phyloP scores from a whole-genome alignment of 441 rosid species.

The Sinapis alba region DNA sequence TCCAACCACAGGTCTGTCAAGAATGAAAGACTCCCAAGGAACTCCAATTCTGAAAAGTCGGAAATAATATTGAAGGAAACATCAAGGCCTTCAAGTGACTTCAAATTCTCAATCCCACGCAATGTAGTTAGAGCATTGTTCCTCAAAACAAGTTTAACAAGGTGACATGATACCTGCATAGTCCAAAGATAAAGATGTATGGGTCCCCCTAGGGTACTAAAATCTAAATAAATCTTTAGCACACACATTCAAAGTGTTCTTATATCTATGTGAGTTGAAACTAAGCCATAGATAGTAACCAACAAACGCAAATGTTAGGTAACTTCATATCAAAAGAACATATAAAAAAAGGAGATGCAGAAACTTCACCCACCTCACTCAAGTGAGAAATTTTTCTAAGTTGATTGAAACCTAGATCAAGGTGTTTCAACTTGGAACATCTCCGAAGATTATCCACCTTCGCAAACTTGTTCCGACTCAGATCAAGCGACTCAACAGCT shows the following conservation, averaged over 20 bases:
- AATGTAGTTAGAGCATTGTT: constrained; percentile 89
- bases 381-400: constrained; percentile 70
- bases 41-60: constrained; percentile 85
- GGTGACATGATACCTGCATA: constrained; percentile 84
- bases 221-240: constrained; percentile 32
- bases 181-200: constrained; percentile 45
- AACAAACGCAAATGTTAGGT: constrained; percentile 3
- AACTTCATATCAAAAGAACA: constrained; percentile 13
- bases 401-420: constrained; percentile 96
- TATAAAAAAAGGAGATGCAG: background rate
- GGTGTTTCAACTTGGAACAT: constrained; percentile 81
- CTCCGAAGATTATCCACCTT: constrained; percentile 88
- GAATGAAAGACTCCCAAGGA: constrained; percentile 66
- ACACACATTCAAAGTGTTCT: background rate
- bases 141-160: constrained; percentile 94
- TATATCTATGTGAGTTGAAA: constrained; percentile 6
- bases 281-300: constrained; percentile 7
- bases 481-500: constrained; percentile 92
- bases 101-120: constrained; percentile 91
- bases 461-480: constrained; percentile 92
- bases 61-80: constrained; percentile 93
- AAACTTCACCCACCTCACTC: constrained; percentile 62
- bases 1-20: constrained; percentile 89
- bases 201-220: constrained; percentile 41
- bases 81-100: constrained; percentile 97